Evolutionary conservation across 352 stramenopile genomes (phyloP), one percentile per base, ranked within the genome.

Genomic region (Globisporangium canariense): DNA sequence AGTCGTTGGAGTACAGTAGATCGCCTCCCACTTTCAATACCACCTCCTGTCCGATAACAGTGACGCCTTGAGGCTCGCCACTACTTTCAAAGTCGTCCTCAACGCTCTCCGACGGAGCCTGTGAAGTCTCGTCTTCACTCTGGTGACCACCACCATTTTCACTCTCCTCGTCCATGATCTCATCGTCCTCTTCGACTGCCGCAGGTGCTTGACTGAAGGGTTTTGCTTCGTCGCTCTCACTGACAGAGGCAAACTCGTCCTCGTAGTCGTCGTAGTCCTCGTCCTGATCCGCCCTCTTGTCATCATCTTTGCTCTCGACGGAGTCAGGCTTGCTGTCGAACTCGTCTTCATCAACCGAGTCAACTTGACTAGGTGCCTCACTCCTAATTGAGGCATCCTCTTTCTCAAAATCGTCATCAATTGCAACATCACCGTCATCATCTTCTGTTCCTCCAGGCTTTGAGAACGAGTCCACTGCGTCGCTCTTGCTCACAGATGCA

Each of bases 191-290:
- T 36, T 36, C 30, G 3, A 45, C 41, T 16, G 0, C 43, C 34
- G 9, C 18, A 6, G 0, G 9, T 4, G 14, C 22, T n/a, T 25
- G 51, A 18, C 14, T 38, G 11, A 9, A 22, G 43, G 50, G 4
- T 30, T 36, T 52, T 0, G 9, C 11, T 43, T 16, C 28, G 2
- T 66, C 41, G 28, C 45, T 66, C 18, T 61, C 67, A 16, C 55
- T 66, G 7, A 40, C 54, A 4, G 53, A 70, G 7, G 45, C 46
- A 54, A 68, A 67, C 16, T 60, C 62, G 16, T 62, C 55, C 11
- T 69, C 64, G 51, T 70, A 70, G 8, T 60, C 63, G 22, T 16
- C 38, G 9, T 38, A 49, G 6, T 60, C 53, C 40, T 68, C 40
- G 22, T 61, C 22, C 56, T 59, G 50, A 11, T 50, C 56, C 38